Evolutionary conservation across 768 basidiomycete species (phyloP).

Genomic region (Leucocoprinus birnbaumii): DNA sequence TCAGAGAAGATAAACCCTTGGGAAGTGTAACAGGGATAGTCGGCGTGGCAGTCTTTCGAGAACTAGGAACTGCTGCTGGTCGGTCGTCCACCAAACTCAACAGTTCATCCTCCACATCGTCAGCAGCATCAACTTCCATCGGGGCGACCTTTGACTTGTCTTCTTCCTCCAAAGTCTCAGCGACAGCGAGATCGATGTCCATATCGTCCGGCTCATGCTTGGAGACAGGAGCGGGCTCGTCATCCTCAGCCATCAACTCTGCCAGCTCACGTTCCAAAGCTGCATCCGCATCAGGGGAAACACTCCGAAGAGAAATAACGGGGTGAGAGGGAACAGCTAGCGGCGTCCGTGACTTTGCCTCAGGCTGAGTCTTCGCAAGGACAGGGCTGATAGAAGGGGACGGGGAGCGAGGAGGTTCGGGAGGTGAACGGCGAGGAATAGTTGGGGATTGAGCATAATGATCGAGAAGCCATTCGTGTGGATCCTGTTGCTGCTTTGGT

Average conservation of each 20-base stretch:
- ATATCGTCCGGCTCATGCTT: constrained; percentile 38
- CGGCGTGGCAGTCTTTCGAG: constrained; percentile 11
- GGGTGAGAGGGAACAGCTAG: constrained; percentile 7
- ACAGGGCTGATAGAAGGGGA: constrained; percentile 24
- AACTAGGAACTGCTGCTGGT: constrained; percentile 18
- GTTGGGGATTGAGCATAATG: constrained; percentile 41
- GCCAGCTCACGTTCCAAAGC: constrained; percentile 47
- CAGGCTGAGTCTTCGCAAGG: constrained; percentile 12
- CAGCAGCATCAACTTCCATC: constrained; percentile 26
- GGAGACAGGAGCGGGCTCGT: constrained; percentile 19
- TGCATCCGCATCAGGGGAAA: constrained; percentile 31
- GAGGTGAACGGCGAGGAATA: constrained; percentile 23
- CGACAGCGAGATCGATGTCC: constrained; percentile 44
- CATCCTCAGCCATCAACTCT: constrained; percentile 29
- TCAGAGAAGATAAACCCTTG: constrained; percentile 3
- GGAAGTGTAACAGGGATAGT: not conserved
- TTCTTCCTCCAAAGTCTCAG: constrained; percentile 32
- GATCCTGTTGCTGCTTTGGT: constrained; percentile 32
- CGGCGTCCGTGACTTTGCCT: constrained; percentile 8
- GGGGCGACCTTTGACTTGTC: constrained; percentile 13
- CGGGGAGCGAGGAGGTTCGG: constrained; percentile 25
- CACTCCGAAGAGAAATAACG: constrained; percentile 15
- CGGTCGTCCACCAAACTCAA: constrained; percentile 66
- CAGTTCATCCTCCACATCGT: constrained; percentile 64
- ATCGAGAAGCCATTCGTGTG: constrained; percentile 61